These are phyloP conservation scores for Trichosphaerium sp. DNA, from an alignment of 78 protist species.

Conservation along the genomic window DNA sequence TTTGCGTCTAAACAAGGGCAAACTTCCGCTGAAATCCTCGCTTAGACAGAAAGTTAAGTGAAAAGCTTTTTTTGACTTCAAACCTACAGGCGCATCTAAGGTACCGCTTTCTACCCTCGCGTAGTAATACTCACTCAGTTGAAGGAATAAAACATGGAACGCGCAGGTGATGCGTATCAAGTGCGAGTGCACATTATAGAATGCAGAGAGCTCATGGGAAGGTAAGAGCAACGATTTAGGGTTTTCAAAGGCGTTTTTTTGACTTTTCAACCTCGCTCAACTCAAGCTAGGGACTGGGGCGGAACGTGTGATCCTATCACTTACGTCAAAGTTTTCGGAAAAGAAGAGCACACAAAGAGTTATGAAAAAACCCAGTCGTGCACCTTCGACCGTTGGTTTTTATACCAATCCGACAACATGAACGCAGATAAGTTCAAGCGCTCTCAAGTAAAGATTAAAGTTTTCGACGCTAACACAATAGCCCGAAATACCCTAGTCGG, in stretches of 20 bases:
- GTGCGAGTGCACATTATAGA: not conserved
- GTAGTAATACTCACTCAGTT: too few species aligned
- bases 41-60: too few species aligned
- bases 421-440: not conserved
- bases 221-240: not conserved
- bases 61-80: too few species aligned
- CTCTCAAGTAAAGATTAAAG: not conserved
- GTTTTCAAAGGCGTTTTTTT: not conserved
- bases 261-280: not conserved
- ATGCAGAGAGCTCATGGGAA: slow-evolving; percentile 9
- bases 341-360: not conserved
- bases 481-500: slow-evolving; percentile 9
- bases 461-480: slow-evolving; percentile 13
- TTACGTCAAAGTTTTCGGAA: not conserved
- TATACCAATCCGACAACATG: not conserved
- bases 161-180: not conserved
- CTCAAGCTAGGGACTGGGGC: not conserved
- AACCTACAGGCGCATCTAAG: too few species aligned
- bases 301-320: slow-evolving; percentile 15
- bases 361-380: not conserved
- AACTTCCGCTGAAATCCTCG: too few species aligned
- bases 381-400: not conserved
- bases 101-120: too few species aligned
- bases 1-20: too few species aligned
- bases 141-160: too few species aligned